Evolutionary conservation across 371 early-diverging fungal species (phyloP).

Genomic region (Thermomucor indicae-seudaticae): DNA sequence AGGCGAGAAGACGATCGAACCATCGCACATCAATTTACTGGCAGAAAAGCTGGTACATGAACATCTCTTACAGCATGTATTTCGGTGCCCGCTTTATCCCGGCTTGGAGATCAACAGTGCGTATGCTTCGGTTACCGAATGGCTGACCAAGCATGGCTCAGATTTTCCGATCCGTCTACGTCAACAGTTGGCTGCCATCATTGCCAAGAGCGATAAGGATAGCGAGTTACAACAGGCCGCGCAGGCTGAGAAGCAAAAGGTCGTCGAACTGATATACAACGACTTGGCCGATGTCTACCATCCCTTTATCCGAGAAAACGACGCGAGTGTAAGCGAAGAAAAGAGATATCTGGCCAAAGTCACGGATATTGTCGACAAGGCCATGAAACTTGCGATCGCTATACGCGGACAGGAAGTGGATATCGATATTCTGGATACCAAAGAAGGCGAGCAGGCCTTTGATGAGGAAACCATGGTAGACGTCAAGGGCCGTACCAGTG

Average conservation of each 20-base stretch:
- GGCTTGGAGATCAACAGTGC: constrained; percentile 50
- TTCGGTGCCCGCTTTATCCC: constrained; percentile 48
- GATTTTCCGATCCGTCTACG: constrained; percentile 49
- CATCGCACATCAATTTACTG: constrained; percentile 47
- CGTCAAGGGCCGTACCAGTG: constrained; percentile 17
- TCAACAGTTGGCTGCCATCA: constrained; percentile 55
- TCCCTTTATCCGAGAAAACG: constrained; percentile 43
- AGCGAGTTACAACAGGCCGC: constrained; percentile 43
- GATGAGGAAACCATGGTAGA: constrained; percentile 31
- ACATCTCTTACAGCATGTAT: constrained; percentile 42
- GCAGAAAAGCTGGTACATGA: constrained; percentile 57
- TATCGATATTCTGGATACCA: constrained; percentile 39
- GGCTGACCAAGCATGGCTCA: constrained; percentile 47
- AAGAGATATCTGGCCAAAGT: constrained; percentile 37
- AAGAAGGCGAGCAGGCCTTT: constrained; percentile 40
- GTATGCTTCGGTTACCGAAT: constrained; percentile 44
- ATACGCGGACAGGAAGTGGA: constrained; percentile 57
- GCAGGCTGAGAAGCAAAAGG: constrained; percentile 24
- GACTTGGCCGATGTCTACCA: constrained; percentile 41
- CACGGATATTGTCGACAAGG: constrained; percentile 51
- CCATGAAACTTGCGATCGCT: constrained; percentile 48
- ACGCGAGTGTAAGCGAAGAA: constrained; percentile 13
- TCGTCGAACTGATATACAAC: constrained; percentile 35
- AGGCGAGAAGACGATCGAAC: constrained; percentile 30
- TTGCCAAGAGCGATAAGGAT: constrained; percentile 44